Evolutionary conservation across 2,329 filamentous ascomycete genomes (phyloP).

Genomic region (Tolypocladium cylindrosporum): DNA sequence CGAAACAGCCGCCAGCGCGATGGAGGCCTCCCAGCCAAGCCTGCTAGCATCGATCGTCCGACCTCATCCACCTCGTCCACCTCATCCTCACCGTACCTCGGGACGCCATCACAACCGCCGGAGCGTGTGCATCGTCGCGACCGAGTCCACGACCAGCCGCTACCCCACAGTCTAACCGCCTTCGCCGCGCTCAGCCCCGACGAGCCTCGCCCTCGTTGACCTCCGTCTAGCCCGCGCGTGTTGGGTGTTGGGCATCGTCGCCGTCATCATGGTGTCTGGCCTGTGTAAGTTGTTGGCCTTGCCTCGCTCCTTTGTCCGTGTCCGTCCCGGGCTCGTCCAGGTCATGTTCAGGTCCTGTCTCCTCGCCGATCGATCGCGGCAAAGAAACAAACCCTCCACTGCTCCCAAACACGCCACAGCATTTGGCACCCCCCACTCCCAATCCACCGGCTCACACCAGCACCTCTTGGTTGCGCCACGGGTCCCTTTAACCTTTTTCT

Average conservation of each 20-base stretch:
- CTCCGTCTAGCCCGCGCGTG: too few relatives aligned
- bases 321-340: neutral
- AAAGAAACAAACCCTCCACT: neutral
- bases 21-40: neutral
- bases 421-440: neutral
- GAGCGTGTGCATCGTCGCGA: neutral
- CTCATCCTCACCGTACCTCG: too few relatives aligned
- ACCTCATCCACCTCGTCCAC: neutral
- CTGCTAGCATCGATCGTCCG: neutral
- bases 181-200: neutral
- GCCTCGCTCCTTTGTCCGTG: neutral
- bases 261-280: slow-evolving; percentile 3
- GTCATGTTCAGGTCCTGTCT: neutral
- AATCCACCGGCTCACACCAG: neutral
- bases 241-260: neutral
- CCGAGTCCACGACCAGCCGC: neutral
- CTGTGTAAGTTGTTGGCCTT: slow-evolving; percentile 4
- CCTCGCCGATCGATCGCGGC: neutral
- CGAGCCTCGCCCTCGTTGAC: neutral
- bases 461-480: neutral
- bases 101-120: too few relatives aligned
- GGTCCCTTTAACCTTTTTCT: neutral
- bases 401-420: neutral
- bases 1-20: too few relatives aligned
- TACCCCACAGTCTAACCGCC: neutral